Evolutionary conservation across 1,284 basidiomycete genomes (phyloP).

Genomic region (Polyporus tsugae): DNA sequence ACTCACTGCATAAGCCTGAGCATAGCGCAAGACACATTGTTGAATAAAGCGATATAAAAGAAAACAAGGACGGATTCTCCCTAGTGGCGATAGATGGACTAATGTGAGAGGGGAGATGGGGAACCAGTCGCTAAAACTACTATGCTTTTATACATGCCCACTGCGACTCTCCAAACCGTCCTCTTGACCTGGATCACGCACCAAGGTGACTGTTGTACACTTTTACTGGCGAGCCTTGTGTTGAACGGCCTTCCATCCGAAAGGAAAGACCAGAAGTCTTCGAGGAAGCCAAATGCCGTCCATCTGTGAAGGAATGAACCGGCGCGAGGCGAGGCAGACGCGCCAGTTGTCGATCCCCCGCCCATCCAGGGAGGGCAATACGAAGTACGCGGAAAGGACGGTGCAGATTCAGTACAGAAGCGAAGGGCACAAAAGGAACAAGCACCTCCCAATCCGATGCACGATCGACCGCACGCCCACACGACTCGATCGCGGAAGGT

Average conservation of each 20-base stretch:
- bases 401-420: background rate
- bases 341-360: background rate
- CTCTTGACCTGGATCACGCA: background rate
- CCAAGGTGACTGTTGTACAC: background rate
- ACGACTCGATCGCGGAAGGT: background rate
- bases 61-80: background rate
- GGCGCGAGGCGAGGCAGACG: background rate
- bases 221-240: background rate
- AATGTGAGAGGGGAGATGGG: background rate
- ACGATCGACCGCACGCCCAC: background rate
- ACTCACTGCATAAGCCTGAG: background rate
- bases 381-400: background rate
- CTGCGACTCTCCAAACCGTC: background rate
- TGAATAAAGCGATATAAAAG: background rate
- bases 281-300: background rate
- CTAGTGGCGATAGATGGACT: background rate
- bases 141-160: background rate
- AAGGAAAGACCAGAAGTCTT: background rate
- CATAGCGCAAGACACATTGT: background rate
- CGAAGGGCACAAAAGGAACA: background rate
- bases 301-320: background rate
- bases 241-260: background rate
- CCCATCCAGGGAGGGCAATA: background rate
- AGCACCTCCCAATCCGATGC: background rate
- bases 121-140: background rate